These are phyloP conservation scores for Phylloporus sp. DNA, from an alignment of 768 basidiomycete genomes.

Conservation along the genomic window DNA sequence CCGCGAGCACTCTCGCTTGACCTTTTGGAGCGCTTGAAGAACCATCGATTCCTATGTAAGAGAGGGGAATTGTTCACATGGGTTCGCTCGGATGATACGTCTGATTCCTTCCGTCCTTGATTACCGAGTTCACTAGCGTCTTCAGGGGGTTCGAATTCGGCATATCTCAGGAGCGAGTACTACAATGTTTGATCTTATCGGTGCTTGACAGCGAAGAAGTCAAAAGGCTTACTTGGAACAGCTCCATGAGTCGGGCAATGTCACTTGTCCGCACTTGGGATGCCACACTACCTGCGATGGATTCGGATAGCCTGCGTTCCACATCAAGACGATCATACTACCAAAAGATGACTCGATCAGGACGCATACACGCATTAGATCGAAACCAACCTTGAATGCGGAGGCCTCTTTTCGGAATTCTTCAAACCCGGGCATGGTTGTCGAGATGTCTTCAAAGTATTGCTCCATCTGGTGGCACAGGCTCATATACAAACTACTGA, in stretches of 20 bases:
- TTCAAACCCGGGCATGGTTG: conserved; percentile 56
- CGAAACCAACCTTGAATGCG: conserved; percentile 65
- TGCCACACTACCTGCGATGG: conserved; percentile 38
- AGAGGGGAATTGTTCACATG: conserved; percentile 35
- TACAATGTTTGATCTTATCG: conserved; percentile 21
- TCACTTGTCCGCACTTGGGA: conserved; percentile 70
- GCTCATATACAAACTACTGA: conserved; percentile 71
- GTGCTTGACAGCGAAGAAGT: neutral
- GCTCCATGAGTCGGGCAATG: conserved; percentile 77
- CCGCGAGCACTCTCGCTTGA: conserved; percentile 29
- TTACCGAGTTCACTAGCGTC: conserved; percentile 22
- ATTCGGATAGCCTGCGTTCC: conserved; percentile 55
- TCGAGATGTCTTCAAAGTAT: conserved; percentile 67
- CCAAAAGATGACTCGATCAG: conserved; percentile 4
- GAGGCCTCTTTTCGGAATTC: conserved; percentile 72
- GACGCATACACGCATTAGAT: neutral
- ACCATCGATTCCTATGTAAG: conserved; percentile 26
- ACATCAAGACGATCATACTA: conserved; percentile 77
- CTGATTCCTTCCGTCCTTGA: conserved; percentile 28
- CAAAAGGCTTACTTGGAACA: conserved; percentile 57
- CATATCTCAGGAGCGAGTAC: conserved; percentile 70
- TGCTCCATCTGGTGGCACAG: conserved; percentile 79
- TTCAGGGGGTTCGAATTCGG: conserved; percentile 56
- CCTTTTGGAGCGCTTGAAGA: conserved; percentile 26
- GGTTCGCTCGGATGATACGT: conserved; percentile 40